phyloP scores from a whole-genome alignment of 2,329 filamentous ascomycete genomes.

The Huntiella abstrusa region DNA sequence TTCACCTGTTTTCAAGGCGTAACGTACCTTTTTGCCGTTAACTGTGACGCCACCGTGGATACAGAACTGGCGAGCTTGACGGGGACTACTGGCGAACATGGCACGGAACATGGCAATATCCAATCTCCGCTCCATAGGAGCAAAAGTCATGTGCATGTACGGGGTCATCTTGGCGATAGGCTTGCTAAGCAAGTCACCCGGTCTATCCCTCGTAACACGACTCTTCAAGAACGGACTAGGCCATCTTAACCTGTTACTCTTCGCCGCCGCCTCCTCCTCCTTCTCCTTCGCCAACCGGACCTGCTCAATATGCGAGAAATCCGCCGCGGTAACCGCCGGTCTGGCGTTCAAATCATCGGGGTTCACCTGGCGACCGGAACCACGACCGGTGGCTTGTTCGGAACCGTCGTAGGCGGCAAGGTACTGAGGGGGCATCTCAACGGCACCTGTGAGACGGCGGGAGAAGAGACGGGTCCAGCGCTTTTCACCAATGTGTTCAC shows the following conservation, averaged over 20 bases:
- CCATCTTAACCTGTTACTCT: conserved; percentile 2
- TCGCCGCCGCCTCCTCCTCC: conserved; percentile 7
- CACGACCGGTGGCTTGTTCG: conserved; percentile 64
- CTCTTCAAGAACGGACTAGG: conserved; percentile 6
- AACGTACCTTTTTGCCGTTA: conserved; percentile 75
- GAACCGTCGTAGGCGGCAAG: conserved; percentile 69
- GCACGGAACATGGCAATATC: conserved; percentile 91
- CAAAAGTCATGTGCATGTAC: conserved; percentile 93
- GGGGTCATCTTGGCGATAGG: conserved; percentile 41
- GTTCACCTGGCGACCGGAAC: conserved; percentile 41
- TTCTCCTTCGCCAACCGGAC: conserved; percentile 9
- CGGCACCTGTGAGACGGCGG: conserved; percentile 59
- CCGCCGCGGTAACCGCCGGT: conserved; percentile 13
- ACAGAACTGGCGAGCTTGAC: conserved; percentile 87
- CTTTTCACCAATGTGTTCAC: conserved; percentile 80
- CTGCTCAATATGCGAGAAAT: conserved; percentile 13
- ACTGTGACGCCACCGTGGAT: conserved; percentile 86
- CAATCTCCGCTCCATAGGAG: conserved; percentile 72
- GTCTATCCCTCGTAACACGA: conserved; percentile 7
- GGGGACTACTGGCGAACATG: conserved; percentile 79
- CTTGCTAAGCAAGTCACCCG: conserved; percentile 18
- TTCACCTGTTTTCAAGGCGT: background rate
- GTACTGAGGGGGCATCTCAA: conserved; percentile 66
- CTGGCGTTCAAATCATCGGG: conserved; percentile 12
- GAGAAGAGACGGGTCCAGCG: conserved; percentile 92